Percentiles rank a stretch among this genome's conserved stretches.
Conservation (phyloP, 192 early-diverging fungal species). For the Cetraspora pellucida region DNA sequence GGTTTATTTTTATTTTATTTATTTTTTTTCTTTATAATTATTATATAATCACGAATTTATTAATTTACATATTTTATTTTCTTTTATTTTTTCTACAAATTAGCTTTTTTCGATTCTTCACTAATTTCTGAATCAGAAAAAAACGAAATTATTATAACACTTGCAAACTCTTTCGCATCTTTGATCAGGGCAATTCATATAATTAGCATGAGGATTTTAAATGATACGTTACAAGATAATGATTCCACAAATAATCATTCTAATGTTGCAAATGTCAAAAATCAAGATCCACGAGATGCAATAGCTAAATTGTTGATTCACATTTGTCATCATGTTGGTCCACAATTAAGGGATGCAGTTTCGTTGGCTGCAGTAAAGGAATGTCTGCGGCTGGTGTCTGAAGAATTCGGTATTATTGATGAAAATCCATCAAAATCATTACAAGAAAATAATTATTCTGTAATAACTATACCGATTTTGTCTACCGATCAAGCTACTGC, state of each 20-base stretch:
- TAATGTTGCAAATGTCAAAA: not conserved
- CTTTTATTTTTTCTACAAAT: not conserved
- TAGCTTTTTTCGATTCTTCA: not conserved
- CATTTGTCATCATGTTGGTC: not conserved
- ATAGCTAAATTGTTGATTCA: not conserved
- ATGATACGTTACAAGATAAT: not conserved
- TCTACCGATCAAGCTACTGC: not conserved
- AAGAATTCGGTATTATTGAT: not conserved
- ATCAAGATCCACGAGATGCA: slow-evolving; percentile 7
- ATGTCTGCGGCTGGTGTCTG: not conserved
- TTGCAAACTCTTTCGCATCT: not conserved
- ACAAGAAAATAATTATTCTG: not conserved
- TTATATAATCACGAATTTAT: not conserved
- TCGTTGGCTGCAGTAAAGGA: not conserved
- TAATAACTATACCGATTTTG: not conserved
- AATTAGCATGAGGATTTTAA: not conserved
- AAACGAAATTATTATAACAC: not conserved
- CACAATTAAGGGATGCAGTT: not conserved
- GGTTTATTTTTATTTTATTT: not conserved
- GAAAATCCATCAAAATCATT: not conserved
- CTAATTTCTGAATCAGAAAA: not conserved
- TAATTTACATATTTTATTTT: not conserved
- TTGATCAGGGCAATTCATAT: not conserved
- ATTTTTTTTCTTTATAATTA: not conserved
- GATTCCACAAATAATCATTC: not conserved